phyloP scores from a whole-genome alignment of 2,329 filamentous ascomycete genomes.

The Scedosporium minutisporum region DNA sequence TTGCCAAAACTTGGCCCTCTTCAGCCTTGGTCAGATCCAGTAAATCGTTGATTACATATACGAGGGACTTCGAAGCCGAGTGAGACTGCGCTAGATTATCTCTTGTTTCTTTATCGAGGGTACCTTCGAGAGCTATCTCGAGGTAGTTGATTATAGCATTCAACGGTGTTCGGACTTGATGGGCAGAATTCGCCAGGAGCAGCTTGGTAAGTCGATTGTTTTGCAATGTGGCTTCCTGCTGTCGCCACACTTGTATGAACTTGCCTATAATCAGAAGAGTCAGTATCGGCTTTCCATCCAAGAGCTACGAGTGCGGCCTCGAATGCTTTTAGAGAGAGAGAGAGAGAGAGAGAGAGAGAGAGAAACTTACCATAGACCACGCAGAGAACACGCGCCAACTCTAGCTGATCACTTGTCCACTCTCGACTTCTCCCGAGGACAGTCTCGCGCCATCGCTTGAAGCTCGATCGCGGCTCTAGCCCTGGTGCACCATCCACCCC shows the following conservation, averaged over 20 bases:
- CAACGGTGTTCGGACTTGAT: slow-evolving; percentile 81
- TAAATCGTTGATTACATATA: slow-evolving; percentile 90
- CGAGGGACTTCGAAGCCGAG: slow-evolving; percentile 82
- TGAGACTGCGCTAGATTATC: slow-evolving; percentile 79
- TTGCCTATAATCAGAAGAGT: slow-evolving; percentile 30
- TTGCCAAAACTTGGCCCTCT: slow-evolving; percentile 68
- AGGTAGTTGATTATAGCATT: slow-evolving; percentile 95
- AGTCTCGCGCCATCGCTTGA: slow-evolving; percentile 72
- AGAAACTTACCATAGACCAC: slow-evolving; percentile 64
- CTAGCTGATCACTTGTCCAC: slow-evolving; percentile 82
- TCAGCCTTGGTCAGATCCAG: slow-evolving; percentile 83
- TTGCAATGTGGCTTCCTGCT: slow-evolving; percentile 77
- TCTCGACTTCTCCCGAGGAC: slow-evolving; percentile 75
- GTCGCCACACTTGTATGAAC: slow-evolving; percentile 88
- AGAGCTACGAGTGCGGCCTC: no score
- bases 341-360: background rate
- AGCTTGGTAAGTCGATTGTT: slow-evolving; percentile 72
- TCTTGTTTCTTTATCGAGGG: slow-evolving; percentile 68
- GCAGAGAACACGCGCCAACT: slow-evolving; percentile 80
- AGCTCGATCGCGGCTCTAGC: slow-evolving; percentile 69
- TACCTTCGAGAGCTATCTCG: slow-evolving; percentile 78
- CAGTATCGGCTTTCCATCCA: slow-evolving; percentile 6
- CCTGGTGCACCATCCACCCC: slow-evolving; percentile 64
- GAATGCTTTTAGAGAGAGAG: background rate
- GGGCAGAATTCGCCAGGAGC: slow-evolving; percentile 77